These are phyloP conservation scores for Piper longum DNA, from an alignment of 164 flowering plant genomes.

Conservation along the genomic window DNA sequence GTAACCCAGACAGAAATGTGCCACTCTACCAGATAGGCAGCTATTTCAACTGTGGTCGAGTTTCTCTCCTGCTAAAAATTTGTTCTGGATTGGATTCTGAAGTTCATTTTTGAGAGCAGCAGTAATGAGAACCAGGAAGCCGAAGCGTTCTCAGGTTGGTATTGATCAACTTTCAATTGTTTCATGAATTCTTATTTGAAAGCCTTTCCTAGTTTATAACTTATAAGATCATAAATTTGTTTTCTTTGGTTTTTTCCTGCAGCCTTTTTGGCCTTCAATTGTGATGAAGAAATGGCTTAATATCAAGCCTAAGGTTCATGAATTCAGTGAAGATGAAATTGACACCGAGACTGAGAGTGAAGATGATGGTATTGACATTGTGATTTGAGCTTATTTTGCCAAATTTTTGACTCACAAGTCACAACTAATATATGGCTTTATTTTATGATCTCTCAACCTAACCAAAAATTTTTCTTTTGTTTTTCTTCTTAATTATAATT, in stretches of 20 bases:
- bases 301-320: conserved; percentile 69
- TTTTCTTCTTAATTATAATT: conserved; percentile 22
- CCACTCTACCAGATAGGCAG: no score
- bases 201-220: neutral
- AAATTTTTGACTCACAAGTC: neutral
- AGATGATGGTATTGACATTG: conserved; percentile 55
- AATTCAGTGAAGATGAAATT: conserved; percentile 87
- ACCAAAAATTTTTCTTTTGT: conserved; percentile 8
- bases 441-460: conserved; percentile 9
- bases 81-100: neutral
- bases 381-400: neutral
- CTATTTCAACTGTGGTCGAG: neutral
- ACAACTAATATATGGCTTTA: neutral
- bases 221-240: neutral
- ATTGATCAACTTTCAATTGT: neutral
- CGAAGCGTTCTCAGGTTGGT: conserved; percentile 55
- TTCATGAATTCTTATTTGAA: neutral
- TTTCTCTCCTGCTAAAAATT: neutral
- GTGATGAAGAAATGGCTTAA: conserved; percentile 98
- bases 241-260: conserved; percentile 9
- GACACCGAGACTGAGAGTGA: conserved; percentile 88
- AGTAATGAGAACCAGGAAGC: conserved; percentile 52
- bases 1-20: neutral
- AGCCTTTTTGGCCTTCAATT: conserved; percentile 86
- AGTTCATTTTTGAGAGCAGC: conserved; percentile 2